Base-by-base conservation (phyloP, 129 eudicot genomes). In the Artemisia annua region DNA sequence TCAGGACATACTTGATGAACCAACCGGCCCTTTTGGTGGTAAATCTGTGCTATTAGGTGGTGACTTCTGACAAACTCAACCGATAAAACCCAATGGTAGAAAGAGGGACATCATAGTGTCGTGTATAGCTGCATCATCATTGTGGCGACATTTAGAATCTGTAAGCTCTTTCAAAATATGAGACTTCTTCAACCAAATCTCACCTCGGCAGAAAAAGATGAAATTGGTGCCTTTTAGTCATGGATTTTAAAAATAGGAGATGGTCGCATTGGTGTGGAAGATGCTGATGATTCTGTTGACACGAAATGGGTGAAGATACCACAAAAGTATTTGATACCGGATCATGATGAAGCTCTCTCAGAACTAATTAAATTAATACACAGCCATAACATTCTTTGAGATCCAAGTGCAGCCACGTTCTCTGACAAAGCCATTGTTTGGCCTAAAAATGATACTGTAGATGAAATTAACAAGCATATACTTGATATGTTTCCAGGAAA, bases 341-440 rank as follows among this genome's bases (percentile, higher is more conserved):
- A 66, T 20, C 26, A 48, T 46, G 57, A 19, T 7, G 9, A 66
- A 3, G 39, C 71, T 8, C 11, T 66, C 1, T 2, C 11, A 11
- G 39, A 54, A 5, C 8, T 69, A 3, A 17, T 32, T 2, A 2
- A 4, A 0, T 54, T 69, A 3, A 53, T 70, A 39, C 30, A 54
- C 19, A 11, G 3, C 50, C 7, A 30, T 0, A 6, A 30, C 26
- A 2, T 16, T 3, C 52, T 70, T 56, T 12, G 13, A 10, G 18
- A 5, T 55, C 66, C 55, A 55, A 70, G 11, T 18, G 39, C 75
- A 5, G 1, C 18, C 12, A 39, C 2, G 5, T 12, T 56, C 1
- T 39, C 19, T 18, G 44, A 57, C 11, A 71, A 35, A 13, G 75
- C 75, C 13, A 71, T 71, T 1, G 55, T 71, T 11, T 71, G 66